These are phyloP conservation scores for Paecilomyces formosus DNA, from an alignment of 2,329 filamentous ascomycete species.

Conservation along the genomic window DNA sequence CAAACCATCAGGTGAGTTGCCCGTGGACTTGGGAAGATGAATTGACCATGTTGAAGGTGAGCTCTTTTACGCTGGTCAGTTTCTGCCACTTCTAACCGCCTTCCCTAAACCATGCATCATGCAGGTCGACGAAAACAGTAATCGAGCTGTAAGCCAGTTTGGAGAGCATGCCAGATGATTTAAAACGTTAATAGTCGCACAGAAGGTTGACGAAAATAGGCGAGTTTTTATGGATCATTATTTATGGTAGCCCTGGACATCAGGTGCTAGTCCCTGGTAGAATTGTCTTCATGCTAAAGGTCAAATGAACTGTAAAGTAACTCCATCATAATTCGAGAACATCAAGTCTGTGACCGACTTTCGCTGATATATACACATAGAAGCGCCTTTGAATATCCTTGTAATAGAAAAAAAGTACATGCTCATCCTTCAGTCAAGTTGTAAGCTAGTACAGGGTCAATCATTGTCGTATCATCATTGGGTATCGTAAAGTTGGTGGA, in stretches of 20 bases:
- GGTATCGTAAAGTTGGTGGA: slow-evolving; percentile 20
- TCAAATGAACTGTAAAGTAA: background rate
- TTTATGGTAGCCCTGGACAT: background rate
- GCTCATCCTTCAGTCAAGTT: slow-evolving; percentile 8
- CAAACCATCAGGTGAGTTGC: background rate
- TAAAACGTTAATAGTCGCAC: background rate
- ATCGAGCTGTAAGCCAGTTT: background rate
- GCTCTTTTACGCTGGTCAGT: background rate
- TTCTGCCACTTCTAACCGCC: background rate
- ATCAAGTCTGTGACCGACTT: background rate
- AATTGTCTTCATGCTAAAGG: background rate
- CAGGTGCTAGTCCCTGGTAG: background rate
- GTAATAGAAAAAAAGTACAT: background rate
- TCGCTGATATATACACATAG: background rate
- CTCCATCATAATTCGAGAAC: background rate
- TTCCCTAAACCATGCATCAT: background rate
- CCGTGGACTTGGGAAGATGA: background rate
- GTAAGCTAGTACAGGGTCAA: slow-evolving; percentile 27
- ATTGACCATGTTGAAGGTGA: background rate
- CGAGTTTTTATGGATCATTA: background rate
- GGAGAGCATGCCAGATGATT: background rate
- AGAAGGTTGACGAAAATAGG: background rate
- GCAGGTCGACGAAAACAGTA: background rate
- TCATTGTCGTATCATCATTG: slow-evolving; percentile 23
- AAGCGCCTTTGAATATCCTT: background rate